Conservation (phyloP, 1,139 yeast genomes). For the Kluyveromyces sp. region DNA sequence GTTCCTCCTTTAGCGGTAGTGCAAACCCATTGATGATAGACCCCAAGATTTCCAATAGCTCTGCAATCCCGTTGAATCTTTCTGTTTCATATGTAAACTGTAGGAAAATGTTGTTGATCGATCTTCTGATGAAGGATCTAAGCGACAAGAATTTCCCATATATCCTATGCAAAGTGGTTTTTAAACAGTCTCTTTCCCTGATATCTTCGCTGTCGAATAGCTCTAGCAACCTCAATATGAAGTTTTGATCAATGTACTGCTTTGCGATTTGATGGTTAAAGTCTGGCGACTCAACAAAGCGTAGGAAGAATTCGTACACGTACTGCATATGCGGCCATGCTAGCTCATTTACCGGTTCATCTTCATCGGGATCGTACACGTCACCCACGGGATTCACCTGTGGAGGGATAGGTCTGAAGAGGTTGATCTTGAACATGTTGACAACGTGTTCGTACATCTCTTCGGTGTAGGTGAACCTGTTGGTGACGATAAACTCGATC, state of each 20-base stretch:
- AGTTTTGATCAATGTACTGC: slow-evolving; percentile 86
- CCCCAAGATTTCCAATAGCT: slow-evolving; percentile 87
- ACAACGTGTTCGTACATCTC: slow-evolving; percentile 87
- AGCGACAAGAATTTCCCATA: slow-evolving; percentile 90
- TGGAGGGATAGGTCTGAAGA: slow-evolving; percentile 95
- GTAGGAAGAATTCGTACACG: slow-evolving; percentile 85
- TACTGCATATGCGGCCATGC: slow-evolving; percentile 99
- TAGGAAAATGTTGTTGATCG: slow-evolving; percentile 84
- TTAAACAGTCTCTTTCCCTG: slow-evolving; percentile 88
- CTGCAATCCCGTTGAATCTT: slow-evolving; percentile 93
- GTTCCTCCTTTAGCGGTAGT: slow-evolving; percentile 92
- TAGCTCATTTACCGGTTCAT: slow-evolving; percentile 91
- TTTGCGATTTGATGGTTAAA: slow-evolving; percentile 91
- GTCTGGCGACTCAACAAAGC: slow-evolving; percentile 92
- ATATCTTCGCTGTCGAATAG: slow-evolving; percentile 95
- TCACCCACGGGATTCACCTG: slow-evolving; percentile 97
- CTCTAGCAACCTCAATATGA: slow-evolving; percentile 72
- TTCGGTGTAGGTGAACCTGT: slow-evolving; percentile 79
- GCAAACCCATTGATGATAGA: slow-evolving; percentile 98
- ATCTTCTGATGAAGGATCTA: slow-evolving; percentile 84
- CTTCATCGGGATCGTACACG: slow-evolving; percentile 95
- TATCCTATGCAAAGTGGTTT: slow-evolving; percentile 89
- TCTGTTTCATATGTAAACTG: slow-evolving; percentile 95
- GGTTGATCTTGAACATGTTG: slow-evolving; percentile 78
- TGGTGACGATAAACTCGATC: slow-evolving; percentile 76